Percentiles rank a stretch among this genome's conserved stretches.
Evolutionary conservation across 169 alveolate genomes (phyloP).

Genomic region (Plasmodium sp.): DNA sequence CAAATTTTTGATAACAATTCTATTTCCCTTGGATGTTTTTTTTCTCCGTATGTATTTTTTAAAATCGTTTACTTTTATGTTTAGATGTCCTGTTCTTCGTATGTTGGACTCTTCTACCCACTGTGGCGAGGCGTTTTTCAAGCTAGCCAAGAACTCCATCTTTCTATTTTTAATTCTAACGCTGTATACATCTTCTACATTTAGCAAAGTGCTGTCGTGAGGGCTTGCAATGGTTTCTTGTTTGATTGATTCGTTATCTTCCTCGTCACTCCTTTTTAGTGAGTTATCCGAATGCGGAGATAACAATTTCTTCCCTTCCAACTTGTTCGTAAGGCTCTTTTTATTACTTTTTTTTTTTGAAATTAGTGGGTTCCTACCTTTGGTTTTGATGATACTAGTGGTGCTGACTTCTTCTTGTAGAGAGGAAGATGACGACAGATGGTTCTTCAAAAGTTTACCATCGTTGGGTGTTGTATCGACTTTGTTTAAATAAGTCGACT

Average conservation of each 20-base stretch:
- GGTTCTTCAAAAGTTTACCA: conserved; percentile 16
- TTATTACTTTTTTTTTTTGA: conserved; percentile 13
- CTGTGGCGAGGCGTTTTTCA: conserved; percentile 59
- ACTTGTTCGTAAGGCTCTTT: conserved; percentile 17
- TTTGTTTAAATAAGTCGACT: conserved; percentile 34
- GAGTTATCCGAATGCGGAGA: conserved; percentile 27
- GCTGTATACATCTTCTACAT: conserved; percentile 72
- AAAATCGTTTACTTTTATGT: conserved; percentile 70
- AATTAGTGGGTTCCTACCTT: conserved; percentile 35
- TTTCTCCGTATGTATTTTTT: conserved; percentile 58
- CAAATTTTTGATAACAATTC: conserved; percentile 62
- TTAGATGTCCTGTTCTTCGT: conserved; percentile 65
- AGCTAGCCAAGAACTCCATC: conserved; percentile 72
- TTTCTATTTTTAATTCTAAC: conserved; percentile 61
- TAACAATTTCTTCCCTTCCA: conserved; percentile 29
- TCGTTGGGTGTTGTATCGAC: conserved; percentile 7
- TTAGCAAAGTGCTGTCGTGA: conserved; percentile 33
- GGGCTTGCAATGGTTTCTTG: conserved; percentile 5
- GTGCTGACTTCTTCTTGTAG: conserved; percentile 19
- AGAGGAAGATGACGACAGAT: background rate
- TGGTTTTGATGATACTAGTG: conserved; percentile 6
- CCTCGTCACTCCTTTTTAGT: conserved; percentile 44
- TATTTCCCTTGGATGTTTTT: conserved; percentile 43
- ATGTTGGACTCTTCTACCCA: conserved; percentile 73
- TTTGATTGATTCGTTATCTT: conserved; percentile 37